Evolutionary conservation across 2,329 filamentous ascomycete species (phyloP).

Genomic region (Trichoderma polysporum): DNA sequence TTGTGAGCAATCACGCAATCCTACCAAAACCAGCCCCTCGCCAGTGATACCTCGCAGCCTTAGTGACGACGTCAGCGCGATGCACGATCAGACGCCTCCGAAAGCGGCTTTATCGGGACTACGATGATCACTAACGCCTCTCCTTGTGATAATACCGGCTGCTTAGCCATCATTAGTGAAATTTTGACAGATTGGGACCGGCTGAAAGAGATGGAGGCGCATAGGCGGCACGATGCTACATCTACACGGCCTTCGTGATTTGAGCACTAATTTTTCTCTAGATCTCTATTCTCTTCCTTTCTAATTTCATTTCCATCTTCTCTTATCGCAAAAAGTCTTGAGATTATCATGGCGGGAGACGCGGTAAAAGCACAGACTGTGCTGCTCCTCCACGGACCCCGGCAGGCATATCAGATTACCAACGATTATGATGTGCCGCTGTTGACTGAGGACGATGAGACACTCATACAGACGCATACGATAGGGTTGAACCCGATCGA

Average conservation of each 20-base stretch:
- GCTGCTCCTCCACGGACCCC: conserved; percentile 18
- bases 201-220: neutral
- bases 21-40: conserved; percentile 2
- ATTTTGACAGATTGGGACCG: neutral
- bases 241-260: neutral
- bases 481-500: conserved; percentile 77
- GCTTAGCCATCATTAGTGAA: conserved; percentile 5
- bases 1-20: conserved; percentile 22
- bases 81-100: neutral
- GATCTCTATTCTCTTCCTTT: neutral
- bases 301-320: neutral
- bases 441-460: conserved; percentile 39
- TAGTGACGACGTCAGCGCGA: neutral
- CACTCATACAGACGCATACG: conserved; percentile 62
- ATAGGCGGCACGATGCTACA: conserved; percentile 1
- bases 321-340: neutral
- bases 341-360: conserved; percentile 5
- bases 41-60: neutral
- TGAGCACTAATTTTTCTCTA: neutral
- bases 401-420: conserved; percentile 17
- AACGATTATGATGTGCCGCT: conserved; percentile 1
- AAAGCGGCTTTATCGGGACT: conserved; percentile 13
- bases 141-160: neutral
- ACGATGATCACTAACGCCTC: neutral
- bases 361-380: conserved; percentile 16